These are phyloP conservation scores for Litchi chinensis DNA, from an alignment of 345 rosid species.

Conservation along the genomic window DNA sequence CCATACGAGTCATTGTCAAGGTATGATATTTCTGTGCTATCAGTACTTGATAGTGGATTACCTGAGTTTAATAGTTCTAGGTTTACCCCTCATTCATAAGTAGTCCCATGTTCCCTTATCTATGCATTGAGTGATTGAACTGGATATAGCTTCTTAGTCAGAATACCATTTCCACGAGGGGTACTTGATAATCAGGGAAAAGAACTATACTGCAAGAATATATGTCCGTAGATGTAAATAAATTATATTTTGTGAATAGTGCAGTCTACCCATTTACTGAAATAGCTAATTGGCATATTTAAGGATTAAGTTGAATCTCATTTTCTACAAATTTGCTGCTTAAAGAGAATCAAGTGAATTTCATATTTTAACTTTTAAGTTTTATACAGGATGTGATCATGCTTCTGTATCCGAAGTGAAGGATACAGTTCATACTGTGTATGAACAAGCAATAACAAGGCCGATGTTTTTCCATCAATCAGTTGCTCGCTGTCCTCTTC, in stretches of 20 bases:
- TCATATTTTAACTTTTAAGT: neutral
- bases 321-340: neutral
- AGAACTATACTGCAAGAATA: too few species aligned
- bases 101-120: too few species aligned
- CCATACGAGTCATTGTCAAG: neutral
- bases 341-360: neutral
- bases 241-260: too few species aligned
- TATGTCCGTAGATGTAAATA: too few species aligned
- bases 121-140: too few species aligned
- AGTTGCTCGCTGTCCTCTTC: constrained; percentile 75
- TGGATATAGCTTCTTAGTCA: too few species aligned
- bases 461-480: constrained; percentile 75
- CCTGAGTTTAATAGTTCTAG: neutral
- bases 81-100: neutral
- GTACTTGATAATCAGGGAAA: too few species aligned
- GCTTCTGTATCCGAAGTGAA: constrained; percentile 71
- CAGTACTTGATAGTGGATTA: neutral
- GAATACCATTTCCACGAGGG: too few species aligned
- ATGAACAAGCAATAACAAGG: constrained; percentile 40
- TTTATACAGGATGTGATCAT: constrained; percentile 41
- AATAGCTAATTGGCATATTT: neutral
- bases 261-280: neutral
- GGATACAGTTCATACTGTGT: constrained; percentile 50
- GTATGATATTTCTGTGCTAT: neutral
- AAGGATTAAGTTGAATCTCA: neutral